Percentiles rank a stretch among this genome's conserved stretches.
phyloP scores from a whole-genome alignment of 2,329 filamentous ascomycete species.

The Aplosporella prunicola region DNA sequence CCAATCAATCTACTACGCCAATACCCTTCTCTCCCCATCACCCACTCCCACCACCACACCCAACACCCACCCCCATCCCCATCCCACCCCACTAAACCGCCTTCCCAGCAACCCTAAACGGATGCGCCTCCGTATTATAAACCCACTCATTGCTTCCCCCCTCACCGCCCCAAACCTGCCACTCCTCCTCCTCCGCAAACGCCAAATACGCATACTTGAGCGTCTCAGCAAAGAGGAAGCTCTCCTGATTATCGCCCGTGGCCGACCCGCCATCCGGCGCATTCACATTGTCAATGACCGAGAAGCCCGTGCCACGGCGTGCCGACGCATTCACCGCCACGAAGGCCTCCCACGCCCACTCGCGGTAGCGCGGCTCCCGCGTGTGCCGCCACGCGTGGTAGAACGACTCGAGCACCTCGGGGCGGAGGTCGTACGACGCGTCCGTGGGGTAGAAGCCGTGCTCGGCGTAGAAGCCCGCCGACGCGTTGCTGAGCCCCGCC shows the following conservation, averaged over 20 bases:
- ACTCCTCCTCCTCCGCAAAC: constrained; percentile 50
- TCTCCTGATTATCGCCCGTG: constrained; percentile 66
- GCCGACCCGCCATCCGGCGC: constrained; percentile 49
- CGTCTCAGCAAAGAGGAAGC: constrained; percentile 81
- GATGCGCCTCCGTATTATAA: constrained; percentile 58
- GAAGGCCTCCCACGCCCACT: constrained; percentile 78
- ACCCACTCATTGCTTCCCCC: constrained; percentile 45
- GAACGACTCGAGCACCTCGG: constrained; percentile 73
- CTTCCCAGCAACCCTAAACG: constrained; percentile 37
- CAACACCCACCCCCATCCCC: too few relatives aligned
- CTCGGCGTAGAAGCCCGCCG: constrained; percentile 49
- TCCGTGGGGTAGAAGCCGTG: constrained; percentile 64
- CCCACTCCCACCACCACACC: too few relatives aligned
- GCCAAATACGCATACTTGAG: constrained; percentile 77
- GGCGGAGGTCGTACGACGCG: constrained; percentile 57
- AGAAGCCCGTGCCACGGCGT: constrained; percentile 57
- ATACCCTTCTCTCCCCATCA: too few relatives aligned
- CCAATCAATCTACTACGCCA: too few relatives aligned
- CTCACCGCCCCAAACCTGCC: constrained; percentile 44
- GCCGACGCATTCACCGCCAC: constrained; percentile 55
- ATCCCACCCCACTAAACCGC: not conserved
- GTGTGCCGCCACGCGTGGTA: constrained; percentile 84
- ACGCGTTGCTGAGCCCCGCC: constrained; percentile 16
- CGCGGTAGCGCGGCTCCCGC: constrained; percentile 63
- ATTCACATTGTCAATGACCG: constrained; percentile 58